Evolutionary conservation across 352 stramenopile genomes (phyloP).

Genomic region (Globisporangium ultimum): DNA sequence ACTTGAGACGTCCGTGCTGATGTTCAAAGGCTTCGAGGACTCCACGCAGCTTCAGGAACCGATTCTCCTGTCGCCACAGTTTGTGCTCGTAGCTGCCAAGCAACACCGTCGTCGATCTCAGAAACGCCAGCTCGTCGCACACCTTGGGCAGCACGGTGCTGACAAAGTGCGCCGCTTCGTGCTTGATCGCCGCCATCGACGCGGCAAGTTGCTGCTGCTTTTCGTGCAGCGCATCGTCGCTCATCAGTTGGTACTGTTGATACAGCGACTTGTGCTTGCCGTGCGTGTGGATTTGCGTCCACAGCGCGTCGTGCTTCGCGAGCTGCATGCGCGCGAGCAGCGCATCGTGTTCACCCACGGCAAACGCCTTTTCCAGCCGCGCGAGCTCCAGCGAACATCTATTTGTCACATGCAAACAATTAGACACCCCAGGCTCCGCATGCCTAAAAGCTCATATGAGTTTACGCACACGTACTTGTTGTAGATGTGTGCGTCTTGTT

Average conservation of each 20-base stretch:
- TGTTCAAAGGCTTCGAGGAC: constrained; percentile 33
- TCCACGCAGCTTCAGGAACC: constrained; percentile 27
- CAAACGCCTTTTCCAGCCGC: constrained; percentile 30
- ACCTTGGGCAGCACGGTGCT: constrained; percentile 13
- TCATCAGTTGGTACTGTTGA: constrained; percentile 44
- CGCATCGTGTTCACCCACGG: constrained; percentile 27
- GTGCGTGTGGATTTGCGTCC: constrained; percentile 12
- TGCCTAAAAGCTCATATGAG: background rate
- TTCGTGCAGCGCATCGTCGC: constrained; percentile 6
- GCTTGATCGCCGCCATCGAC: constrained; percentile 20
- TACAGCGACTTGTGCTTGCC: constrained; percentile 15
- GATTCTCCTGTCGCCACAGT: constrained; percentile 38
- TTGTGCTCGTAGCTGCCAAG: constrained; percentile 47
- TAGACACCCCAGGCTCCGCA: background rate
- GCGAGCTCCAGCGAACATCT: constrained; percentile 38
- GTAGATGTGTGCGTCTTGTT: constrained; percentile 37
- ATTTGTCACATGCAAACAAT: background rate
- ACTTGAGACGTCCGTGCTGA: constrained; percentile 36
- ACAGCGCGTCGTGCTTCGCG: constrained; percentile 18
- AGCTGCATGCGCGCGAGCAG: constrained; percentile 30
- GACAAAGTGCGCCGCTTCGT: constrained; percentile 22
- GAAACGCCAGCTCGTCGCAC: constrained; percentile 34
- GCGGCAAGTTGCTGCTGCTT: constrained; percentile 10
- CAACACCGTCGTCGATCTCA: constrained; percentile 33
- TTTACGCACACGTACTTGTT: constrained; percentile 26